phyloP scores from a whole-genome alignment of 768 basidiomycete genomes.

The Auriscalpium microsporum region DNA sequence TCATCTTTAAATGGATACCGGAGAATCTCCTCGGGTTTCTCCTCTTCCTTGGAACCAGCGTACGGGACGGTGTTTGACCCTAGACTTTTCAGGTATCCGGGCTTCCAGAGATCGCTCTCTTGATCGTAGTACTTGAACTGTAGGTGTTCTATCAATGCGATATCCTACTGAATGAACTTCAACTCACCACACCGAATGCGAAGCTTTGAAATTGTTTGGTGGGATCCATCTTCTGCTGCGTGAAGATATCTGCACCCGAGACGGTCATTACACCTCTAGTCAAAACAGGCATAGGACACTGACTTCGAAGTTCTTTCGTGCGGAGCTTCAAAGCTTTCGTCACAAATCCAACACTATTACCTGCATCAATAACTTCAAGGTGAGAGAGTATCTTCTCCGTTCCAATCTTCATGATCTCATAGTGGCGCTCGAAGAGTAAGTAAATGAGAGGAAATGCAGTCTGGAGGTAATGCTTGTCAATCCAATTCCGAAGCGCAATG shows the following conservation, averaged over 20 bases:
- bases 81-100: neutral
- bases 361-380: constrained; percentile 1
- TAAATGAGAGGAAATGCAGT: constrained; percentile 1
- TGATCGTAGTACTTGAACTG: neutral
- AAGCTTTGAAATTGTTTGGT: neutral
- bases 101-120: neutral
- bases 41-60: neutral
- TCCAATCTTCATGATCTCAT: constrained; percentile 1
- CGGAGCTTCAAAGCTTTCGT: neutral
- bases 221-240: neutral
- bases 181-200: neutral
- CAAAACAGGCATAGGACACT: neutral
- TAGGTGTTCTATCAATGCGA: neutral
- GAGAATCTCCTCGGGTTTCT: neutral
- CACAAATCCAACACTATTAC: neutral
- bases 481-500: neutral
- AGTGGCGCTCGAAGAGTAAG: constrained; percentile 5
- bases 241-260: neutral
- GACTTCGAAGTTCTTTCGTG: neutral
- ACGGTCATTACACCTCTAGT: neutral
- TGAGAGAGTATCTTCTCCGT: neutral
- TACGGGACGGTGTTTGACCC: neutral
- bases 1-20: neutral
- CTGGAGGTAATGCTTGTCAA: neutral
- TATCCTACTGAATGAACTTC: neutral